These are phyloP conservation scores for Plantago coronopus DNA, from an alignment of 305 asterid genomes.

Conservation along the genomic window DNA sequence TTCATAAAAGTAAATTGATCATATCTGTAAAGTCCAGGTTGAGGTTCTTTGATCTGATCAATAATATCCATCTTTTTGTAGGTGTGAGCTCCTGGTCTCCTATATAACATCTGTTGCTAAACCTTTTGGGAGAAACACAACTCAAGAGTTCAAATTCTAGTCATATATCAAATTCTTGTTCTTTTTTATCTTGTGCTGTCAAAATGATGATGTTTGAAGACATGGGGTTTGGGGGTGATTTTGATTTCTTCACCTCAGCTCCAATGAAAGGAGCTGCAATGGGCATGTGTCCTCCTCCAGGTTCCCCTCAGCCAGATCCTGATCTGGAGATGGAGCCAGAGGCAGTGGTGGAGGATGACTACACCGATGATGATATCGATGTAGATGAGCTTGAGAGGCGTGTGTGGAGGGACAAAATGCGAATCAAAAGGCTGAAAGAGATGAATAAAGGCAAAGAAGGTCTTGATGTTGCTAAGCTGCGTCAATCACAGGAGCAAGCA, in stretches of 20 bases:
- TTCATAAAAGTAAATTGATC: conserved; percentile 7
- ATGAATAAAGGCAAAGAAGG: conserved; percentile 44
- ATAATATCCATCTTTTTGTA: conserved; percentile 24
- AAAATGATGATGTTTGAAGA: conserved; percentile 57
- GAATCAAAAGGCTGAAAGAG: conserved; percentile 52
- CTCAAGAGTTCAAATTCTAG: conserved; percentile 6
- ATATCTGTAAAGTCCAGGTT: conserved; percentile 6
- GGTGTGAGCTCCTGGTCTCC: conserved; percentile 21
- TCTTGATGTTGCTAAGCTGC: conserved; percentile 47
- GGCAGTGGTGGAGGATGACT: conserved; percentile 47
- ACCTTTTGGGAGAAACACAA: conserved; percentile 9
- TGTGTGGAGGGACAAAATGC: conserved; percentile 64
- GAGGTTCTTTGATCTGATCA: conserved; percentile 12
- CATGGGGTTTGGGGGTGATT: conserved; percentile 52
- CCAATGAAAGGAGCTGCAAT: conserved; percentile 31
- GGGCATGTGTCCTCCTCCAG: conserved; percentile 25
- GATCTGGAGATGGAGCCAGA: conserved; percentile 25
- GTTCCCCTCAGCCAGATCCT: conserved; percentile 22
- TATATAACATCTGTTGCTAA: not conserved
- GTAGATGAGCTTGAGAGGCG: conserved; percentile 69
- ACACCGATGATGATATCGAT: conserved; percentile 59
- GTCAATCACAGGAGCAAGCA: conserved; percentile 75
- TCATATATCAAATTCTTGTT: not conserved
- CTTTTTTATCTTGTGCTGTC: not conserved
- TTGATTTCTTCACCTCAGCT: conserved; percentile 50